Evolutionary conservation across 495 filamentous ascomycete genomes (phyloP), one percentile per base, ranked within the genome.

Genomic region (Penicillium angulare): DNA sequence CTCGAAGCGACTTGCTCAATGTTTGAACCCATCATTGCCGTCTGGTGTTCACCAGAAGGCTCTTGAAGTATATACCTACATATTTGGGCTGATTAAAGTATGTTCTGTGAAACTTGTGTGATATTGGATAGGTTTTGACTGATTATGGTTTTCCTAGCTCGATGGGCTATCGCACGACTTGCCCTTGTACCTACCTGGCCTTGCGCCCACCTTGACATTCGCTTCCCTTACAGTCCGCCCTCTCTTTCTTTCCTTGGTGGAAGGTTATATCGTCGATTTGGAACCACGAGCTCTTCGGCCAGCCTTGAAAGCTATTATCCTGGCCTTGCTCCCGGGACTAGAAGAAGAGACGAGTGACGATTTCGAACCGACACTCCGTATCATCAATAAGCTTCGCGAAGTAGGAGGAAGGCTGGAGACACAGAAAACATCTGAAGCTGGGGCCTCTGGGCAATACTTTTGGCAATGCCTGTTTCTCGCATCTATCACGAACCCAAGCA

Each of bases 21-120:
- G 93, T 56, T 76, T 99, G 55, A 93, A 96, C 62, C 91, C 95
- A 27, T 85, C 86, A 2, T 74, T 99, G 32, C 93, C 93, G 24
- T 96, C 93, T 0, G 93, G 95, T 17, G 93, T 99, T n/a, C 93
- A 99, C 73, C 95, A 97, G 63, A 97, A 97, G 64, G 84, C 93
- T 3, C 79, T 99, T 23, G 93, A 97, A 67, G 90, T 97, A 26
- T 97, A 97, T 67, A 80, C 73, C 7, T 90, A 89, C 56, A 86
- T 97, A 50, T 99, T 99, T 56, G 69, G 64, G 27, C 47, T 71
- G 35, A 69, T 77, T 7, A 69, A 65, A 62, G 66, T 68, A 50
- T 5, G 12, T 53, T 44, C 48, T 8, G 17, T 18, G 15, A 2
- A 1, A 13, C 8, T 31, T 31, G 8, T 31, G 27, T 31, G 13